Percentiles rank a stretch among this genome's conserved stretches.
These are phyloP conservation scores for Neoboletus subvelutipes DNA, from an alignment of 768 basidiomycete genomes.

Conservation along the genomic window DNA sequence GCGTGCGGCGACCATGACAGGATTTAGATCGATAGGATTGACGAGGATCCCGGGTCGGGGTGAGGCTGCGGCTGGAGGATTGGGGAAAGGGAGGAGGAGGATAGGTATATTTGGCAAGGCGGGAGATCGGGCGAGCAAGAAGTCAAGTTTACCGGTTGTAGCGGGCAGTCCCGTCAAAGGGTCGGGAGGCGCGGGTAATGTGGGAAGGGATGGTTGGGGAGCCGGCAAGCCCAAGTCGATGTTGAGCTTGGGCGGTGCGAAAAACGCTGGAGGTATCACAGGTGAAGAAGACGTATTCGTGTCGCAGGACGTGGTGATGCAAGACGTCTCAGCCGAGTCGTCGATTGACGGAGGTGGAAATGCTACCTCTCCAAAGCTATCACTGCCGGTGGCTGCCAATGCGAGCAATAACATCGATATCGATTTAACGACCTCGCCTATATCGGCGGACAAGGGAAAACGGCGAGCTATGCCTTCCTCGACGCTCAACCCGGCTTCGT, in stretches of 20 bases:
- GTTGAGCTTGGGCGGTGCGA: neutral
- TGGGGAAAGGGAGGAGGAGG: slow-evolving; percentile 9
- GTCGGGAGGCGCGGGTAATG: slow-evolving; percentile 8
- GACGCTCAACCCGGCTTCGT: slow-evolving; percentile 29
- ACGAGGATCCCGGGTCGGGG: slow-evolving; percentile 6
- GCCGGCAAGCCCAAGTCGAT: neutral
- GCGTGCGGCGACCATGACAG: slow-evolving; percentile 22
- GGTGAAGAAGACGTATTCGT: slow-evolving; percentile 10
- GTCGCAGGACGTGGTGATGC: slow-evolving; percentile 10
- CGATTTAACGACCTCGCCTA: slow-evolving; percentile 16
- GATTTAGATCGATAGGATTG: slow-evolving; percentile 4
- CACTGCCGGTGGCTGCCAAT: slow-evolving; percentile 1
- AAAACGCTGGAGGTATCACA: neutral
- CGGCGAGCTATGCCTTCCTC: slow-evolving; percentile 18
- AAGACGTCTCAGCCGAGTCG: slow-evolving; percentile 6
- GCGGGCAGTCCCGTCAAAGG: slow-evolving; percentile 48
- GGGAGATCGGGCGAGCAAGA: slow-evolving; percentile 40
- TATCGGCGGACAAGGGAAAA: slow-evolving; percentile 23
- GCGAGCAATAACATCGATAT: slow-evolving; percentile 6
- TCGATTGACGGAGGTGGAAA: slow-evolving; percentile 2
- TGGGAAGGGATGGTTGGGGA: neutral
- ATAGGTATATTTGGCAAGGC: slow-evolving; percentile 24
- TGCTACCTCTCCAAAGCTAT: slow-evolving; percentile 15
- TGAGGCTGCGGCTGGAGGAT: neutral
- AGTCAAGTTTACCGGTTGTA: slow-evolving; percentile 44